These are phyloP conservation scores for Diaporthe batatas DNA, from an alignment of 2,329 filamentous ascomycete species.

Conservation along the genomic window DNA sequence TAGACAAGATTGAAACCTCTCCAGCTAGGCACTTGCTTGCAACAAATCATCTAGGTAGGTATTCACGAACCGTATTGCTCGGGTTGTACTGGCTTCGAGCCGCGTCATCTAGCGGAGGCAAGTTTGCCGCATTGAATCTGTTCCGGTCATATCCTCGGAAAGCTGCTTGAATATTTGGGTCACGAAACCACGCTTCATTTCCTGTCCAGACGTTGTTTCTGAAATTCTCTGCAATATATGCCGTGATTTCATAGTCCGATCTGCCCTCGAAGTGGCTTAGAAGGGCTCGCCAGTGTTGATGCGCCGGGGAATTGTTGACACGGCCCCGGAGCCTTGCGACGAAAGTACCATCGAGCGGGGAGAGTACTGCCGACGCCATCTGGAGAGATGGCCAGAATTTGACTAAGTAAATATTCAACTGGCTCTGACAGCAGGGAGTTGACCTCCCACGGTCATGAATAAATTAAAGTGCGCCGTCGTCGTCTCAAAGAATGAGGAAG, in stretches of 20 bases:
- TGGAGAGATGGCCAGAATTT: background rate
- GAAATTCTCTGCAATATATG: slow-evolving; percentile 25
- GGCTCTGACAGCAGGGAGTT: background rate
- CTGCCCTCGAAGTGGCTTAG: background rate
- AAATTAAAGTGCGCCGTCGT: slow-evolving; percentile 1
- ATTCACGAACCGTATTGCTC: slow-evolving; percentile 16
- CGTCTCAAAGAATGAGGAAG: slow-evolving; percentile 17
- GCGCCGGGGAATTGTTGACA: background rate
- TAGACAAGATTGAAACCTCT: background rate
- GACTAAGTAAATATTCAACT: background rate
- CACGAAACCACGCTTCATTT: background rate
- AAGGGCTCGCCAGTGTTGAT: background rate
- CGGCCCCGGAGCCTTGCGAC: background rate
- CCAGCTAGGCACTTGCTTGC: background rate
- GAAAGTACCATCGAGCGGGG: slow-evolving; percentile 30
- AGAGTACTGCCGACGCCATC: slow-evolving; percentile 4
- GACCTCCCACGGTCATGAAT: background rate
- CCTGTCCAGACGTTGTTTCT: background rate
- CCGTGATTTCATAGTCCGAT: background rate
- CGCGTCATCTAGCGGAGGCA: background rate
- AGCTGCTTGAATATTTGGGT: slow-evolving; percentile 31
- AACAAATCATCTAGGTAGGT: background rate
- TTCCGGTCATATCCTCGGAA: slow-evolving; percentile 38
- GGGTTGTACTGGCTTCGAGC: background rate
- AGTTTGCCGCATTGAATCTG: background rate